These are phyloP conservation scores for Apiospora rasikravindrae DNA, from an alignment of 2,329 filamentous ascomycete genomes.

Conservation along the genomic window DNA sequence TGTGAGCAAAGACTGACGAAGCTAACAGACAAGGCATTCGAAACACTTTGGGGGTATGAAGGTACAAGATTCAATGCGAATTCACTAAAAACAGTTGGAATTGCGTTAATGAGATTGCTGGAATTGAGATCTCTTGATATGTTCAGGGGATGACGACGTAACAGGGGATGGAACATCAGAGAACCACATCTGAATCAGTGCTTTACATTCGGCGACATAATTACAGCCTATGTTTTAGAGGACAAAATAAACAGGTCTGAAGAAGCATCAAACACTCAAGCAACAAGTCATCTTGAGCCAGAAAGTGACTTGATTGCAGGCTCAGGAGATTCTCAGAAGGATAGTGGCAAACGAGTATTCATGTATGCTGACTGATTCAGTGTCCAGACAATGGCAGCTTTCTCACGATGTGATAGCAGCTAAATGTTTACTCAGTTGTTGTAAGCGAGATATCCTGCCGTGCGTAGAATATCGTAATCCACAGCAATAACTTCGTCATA, in stretches of 20 bases:
- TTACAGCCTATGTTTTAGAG: neutral
- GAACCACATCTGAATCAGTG: neutral
- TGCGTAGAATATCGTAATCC: neutral
- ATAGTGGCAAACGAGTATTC: no score
- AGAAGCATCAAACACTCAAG: no score
- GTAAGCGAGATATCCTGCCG: neutral
- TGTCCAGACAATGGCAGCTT: no score
- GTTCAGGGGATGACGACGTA: neutral
- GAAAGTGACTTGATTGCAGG: no score
- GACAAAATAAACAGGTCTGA: no score
- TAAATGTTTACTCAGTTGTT: neutral
- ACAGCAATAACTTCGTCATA: neutral
- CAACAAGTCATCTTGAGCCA: no score
- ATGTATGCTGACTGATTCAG: no score
- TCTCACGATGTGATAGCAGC: no score
- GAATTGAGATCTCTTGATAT: neutral
- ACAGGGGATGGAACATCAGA: neutral
- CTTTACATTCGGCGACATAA: neutral
- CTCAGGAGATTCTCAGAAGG: no score
- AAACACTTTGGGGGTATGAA: neutral
- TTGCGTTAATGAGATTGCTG: neutral
- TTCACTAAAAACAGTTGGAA: neutral
- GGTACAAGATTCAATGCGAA: neutral
- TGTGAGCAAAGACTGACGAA: neutral
- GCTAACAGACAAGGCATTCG: neutral